Base-by-base conservation (phyloP, 2,329 filamentous ascomycete species). In the Aspergillus pseudoterreus region DNA sequence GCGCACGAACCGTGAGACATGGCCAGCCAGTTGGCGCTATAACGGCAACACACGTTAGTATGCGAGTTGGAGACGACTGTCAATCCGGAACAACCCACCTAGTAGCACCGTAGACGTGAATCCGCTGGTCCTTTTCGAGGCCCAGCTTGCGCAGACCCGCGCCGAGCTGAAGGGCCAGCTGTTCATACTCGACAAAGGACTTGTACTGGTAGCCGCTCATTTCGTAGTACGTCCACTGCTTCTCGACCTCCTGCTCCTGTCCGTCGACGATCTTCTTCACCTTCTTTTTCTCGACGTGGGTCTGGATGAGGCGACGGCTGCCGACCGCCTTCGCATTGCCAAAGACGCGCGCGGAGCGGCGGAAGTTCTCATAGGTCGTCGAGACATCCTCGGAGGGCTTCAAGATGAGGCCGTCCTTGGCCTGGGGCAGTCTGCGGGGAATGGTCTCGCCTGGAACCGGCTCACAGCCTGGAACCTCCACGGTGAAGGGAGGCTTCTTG, bases 191-290 rank as follows among this genome's bases (percentile, higher is more conserved):
- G 63, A 81, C 78, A 74, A 92, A 95, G 62, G 84, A 90, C 66
- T 87, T 78, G 77, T 85, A 95, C 42, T 80, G 78, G 76, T 88
- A 96, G 45, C 78, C 77, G 55, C 87, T 86, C 60, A 95, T 83
- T 79, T 96, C 91, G 62, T 90, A 95, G 74, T 85, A 95, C 48
- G 86, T 85, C 91, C 91, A 96, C 71, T 92, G 83, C 83, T 95
- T 96, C 57, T 95, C 88, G 32, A 94, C 83, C 74, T 92, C 83
- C 58, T 80, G 78, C 71, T 90, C 81, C 69, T 88, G 81, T 60
- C 91, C 91, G 65, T 95, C 88, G 52, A 95, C 77, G 46, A 90
- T 80, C 81, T 95, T 96, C 80, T 91, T 87, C 61, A 96, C 77
- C 80, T 90, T 94, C 78, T 92, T 95, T 61, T 82, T 86, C 78